Evolutionary conservation across 352 stramenopile genomes (phyloP), one percentile per base, ranked within the genome.

Genomic region (Stephanocyclus meneghinianus): DNA sequence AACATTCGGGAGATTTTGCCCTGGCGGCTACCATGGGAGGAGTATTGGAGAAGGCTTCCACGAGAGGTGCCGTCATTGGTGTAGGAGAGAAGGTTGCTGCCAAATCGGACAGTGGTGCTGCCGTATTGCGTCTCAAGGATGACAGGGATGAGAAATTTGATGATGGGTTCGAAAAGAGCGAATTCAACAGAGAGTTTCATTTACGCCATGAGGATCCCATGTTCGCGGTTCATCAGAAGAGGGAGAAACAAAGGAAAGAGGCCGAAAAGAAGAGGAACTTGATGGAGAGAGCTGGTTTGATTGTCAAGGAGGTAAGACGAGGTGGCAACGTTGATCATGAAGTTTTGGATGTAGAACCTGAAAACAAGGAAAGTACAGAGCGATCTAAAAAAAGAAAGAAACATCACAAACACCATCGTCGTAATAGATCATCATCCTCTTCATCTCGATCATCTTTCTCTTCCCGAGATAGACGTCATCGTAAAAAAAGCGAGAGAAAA

Each of bases 191-290:
- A 74, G 80, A 91, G 16, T 98, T 98, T 86, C 95, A 95, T 55
- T 81, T 96, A 21, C 84, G 97, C 32, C 94, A 98, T 40, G 96
- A 98, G 76, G 96, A 98, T 86, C 96, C 96, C 1, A 98, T 98
- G 95, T 98, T 97, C 91, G 74, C 96, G 16, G 98, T 98, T 44
- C 88, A 90, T 76, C 91, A 90, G 68, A 60, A 78, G 55, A 26
- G 79, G 63, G 74, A 80, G 15, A 55, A 88, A 51, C 96, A 90
- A 87, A 92, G 80, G 74, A 80, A 75, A 85, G 90, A 87, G 82
- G 59, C 77, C 90, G 71, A 94, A 94, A 84, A 95, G 88, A 82
- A 93, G 35, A 96, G 96, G 81, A 95, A 94, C 73, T 90, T 97
- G 6, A 93, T 97, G 47, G 96, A 97, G 75, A 96, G 95, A 93